Evolutionary conservation across 768 basidiomycete genomes (phyloP).

Genomic region (Suillus subaureus): DNA sequence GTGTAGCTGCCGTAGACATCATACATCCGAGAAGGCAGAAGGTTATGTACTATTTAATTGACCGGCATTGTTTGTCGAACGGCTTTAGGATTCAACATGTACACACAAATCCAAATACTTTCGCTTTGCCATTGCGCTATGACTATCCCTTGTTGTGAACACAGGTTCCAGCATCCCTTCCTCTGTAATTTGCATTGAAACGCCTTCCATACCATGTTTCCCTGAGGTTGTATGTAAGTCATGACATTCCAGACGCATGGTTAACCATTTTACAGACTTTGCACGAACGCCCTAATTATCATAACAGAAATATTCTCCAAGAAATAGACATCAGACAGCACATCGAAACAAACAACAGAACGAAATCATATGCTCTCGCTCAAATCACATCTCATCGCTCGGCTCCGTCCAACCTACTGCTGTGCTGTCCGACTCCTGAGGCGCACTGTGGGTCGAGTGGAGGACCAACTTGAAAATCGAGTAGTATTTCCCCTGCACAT

Average conservation of each 20-base stretch:
- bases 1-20: constrained; percentile 20
- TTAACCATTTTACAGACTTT: constrained; percentile 16
- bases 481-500: constrained; percentile 21
- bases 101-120: constrained; percentile 18
- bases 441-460: constrained; percentile 7
- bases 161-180: neutral
- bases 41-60: neutral
- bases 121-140: neutral
- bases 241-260: constrained; percentile 11
- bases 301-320: neutral
- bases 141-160: neutral
- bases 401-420: neutral
- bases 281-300: neutral
- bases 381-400: neutral
- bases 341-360: constrained; percentile 8
- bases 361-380: neutral
- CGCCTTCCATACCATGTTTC: neutral
- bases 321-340: neutral
- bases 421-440: constrained; percentile 7
- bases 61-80: constrained; percentile 13
- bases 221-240: neutral
- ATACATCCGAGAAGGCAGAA: constrained; percentile 5
- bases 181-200: neutral
- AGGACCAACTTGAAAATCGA: constrained; percentile 15
- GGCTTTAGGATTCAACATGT: constrained; percentile 19